A percentile compares a stretch with the other conserved stretches of the same genome.
These are phyloP conservation scores for Alternaria rosae DNA, from an alignment of 2,329 filamentous ascomycete genomes.

Conservation along the genomic window DNA sequence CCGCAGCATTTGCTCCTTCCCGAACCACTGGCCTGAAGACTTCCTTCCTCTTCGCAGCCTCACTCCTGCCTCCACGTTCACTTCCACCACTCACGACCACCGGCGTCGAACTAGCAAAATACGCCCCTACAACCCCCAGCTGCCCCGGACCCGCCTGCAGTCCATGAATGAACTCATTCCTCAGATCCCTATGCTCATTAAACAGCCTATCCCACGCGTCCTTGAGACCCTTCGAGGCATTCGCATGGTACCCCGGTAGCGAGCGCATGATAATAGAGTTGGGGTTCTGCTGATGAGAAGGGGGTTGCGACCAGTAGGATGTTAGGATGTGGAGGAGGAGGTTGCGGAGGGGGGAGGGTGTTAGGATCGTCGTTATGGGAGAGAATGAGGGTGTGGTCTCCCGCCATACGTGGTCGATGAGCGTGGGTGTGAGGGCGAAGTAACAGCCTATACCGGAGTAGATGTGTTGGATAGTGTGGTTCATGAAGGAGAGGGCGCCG, in stretches of 20 bases:
- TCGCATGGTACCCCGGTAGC: slow-evolving; percentile 4
- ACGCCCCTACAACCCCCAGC: slow-evolving; percentile 4
- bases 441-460: slow-evolving; percentile 14
- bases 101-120: not conserved
- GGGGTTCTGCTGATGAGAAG: not conserved
- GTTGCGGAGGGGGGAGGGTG: slow-evolving; percentile 8
- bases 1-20: too few species aligned
- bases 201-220: slow-evolving; percentile 21
- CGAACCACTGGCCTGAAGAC: too few species aligned
- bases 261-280: not conserved
- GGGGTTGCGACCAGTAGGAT: slow-evolving; percentile 13
- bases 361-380: not conserved
- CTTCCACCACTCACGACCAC: not conserved
- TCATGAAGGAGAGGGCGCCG: slow-evolving; percentile 19
- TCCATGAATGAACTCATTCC: slow-evolving; percentile 19
- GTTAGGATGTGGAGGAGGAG: slow-evolving; percentile 22
- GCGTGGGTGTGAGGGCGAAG: slow-evolving; percentile 17
- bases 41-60: not conserved
- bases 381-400: not conserved
- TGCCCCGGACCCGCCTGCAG: slow-evolving; percentile 10
- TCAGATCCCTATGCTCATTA: slow-evolving; percentile 14
- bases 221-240: not conserved
- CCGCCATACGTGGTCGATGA: slow-evolving; percentile 21
- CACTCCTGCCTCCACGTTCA: not conserved
- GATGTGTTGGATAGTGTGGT: slow-evolving; percentile 21